phyloP scores from a whole-genome alignment of 176 grass and related monocot genomes.

The Bromus sterilis region DNA sequence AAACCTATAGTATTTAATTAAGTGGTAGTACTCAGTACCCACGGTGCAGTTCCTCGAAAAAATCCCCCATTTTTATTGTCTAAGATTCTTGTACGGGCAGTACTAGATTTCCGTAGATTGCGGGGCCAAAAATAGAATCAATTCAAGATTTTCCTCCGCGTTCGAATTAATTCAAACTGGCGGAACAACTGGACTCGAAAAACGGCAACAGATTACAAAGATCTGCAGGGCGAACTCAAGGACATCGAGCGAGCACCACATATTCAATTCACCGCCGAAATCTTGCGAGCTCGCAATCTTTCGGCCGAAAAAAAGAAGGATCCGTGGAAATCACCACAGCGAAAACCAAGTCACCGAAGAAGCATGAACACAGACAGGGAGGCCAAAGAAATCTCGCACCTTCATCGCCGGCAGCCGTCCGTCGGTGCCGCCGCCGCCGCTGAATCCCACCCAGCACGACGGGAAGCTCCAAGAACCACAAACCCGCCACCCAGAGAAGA shows the following conservation, averaged over 20 bases:
- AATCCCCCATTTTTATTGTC: neutral
- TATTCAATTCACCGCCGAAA: neutral
- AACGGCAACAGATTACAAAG: neutral
- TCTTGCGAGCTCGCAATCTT: neutral
- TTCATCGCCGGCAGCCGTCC: neutral
- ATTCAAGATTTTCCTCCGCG: neutral
- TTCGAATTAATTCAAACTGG: conserved; percentile 13
- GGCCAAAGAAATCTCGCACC: neutral
- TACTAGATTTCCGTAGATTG: neutral
- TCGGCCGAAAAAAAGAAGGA: neutral
- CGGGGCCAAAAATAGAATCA: neutral
- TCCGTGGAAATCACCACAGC: neutral
- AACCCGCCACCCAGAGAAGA: neutral
- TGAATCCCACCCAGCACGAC: neutral
- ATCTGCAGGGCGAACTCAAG: neutral
- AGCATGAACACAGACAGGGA: neutral
- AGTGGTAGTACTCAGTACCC: neutral
- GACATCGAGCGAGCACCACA: neutral
- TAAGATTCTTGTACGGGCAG: neutral
- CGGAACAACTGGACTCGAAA: neutral
- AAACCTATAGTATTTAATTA: neutral
- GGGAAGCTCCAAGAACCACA: neutral
- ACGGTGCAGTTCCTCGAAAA: neutral
- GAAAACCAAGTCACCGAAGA: neutral
- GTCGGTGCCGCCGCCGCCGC: neutral